These are phyloP conservation scores for Meyerozyma athensensis DNA, from an alignment of 1,139 yeast genomes.

Conservation along the genomic window DNA sequence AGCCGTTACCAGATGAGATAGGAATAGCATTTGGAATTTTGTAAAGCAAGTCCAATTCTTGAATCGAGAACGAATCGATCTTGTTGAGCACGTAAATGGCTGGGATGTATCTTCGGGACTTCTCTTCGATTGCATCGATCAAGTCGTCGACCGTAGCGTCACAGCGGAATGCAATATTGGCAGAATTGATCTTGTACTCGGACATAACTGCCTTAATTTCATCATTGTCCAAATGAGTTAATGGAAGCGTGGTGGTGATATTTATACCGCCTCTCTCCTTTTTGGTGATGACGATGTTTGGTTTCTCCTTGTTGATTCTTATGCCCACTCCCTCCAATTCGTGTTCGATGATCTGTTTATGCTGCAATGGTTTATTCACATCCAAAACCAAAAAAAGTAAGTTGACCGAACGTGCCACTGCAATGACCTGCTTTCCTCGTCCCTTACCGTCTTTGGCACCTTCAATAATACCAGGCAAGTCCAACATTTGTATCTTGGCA, in stretches of 20 bases:
- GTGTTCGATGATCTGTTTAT: slow-evolving; percentile 86
- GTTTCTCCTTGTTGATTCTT: slow-evolving; percentile 85
- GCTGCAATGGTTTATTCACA: slow-evolving; percentile 92
- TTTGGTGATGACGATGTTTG: slow-evolving; percentile 84
- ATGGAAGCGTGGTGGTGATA: slow-evolving; percentile 87
- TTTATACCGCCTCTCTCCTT: slow-evolving; percentile 95
- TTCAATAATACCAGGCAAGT: slow-evolving; percentile 97
- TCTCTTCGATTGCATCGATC: slow-evolving; percentile 89
- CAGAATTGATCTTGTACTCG: slow-evolving; percentile 91
- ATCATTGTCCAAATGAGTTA: slow-evolving; percentile 86
- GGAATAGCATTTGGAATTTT: slow-evolving; percentile 97
- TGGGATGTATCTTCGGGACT: slow-evolving; percentile 88
- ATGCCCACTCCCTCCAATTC: slow-evolving; percentile 98
- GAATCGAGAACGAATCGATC: slow-evolving; percentile 89
- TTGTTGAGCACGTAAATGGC: slow-evolving; percentile 92
- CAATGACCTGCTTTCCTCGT: slow-evolving; percentile 98
- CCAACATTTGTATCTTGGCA: slow-evolving; percentile 96
- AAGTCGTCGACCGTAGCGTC: slow-evolving; percentile 97
- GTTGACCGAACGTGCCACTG: slow-evolving; percentile 95
- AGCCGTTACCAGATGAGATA: slow-evolving; percentile 88
- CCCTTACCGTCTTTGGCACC: slow-evolving; percentile 99
- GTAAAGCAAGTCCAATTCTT: slow-evolving; percentile 84
- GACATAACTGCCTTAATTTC: slow-evolving; percentile 94
- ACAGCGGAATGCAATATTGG: slow-evolving; percentile 95
- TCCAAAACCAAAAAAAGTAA: slow-evolving; percentile 88